These are phyloP conservation scores for Mycena chlorophos DNA, from an alignment of 768 basidiomycete genomes.

Conservation along the genomic window DNA sequence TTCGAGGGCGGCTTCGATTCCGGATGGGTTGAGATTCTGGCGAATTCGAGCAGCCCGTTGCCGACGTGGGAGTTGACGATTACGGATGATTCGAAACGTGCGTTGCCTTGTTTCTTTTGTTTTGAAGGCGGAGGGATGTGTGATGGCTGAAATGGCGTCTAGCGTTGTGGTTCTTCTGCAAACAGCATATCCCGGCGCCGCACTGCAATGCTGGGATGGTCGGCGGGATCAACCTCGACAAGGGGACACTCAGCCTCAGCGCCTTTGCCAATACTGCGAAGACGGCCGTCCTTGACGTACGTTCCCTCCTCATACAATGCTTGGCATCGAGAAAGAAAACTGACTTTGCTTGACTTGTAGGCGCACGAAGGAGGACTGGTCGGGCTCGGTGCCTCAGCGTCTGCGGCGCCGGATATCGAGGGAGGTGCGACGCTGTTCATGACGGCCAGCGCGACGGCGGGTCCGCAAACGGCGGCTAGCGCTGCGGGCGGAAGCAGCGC, in stretches of 20 bases:
- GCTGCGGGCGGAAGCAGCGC: background rate
- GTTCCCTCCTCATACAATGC: slow-evolving; percentile 24
- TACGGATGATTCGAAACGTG: slow-evolving; percentile 46
- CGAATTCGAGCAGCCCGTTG: slow-evolving; percentile 16
- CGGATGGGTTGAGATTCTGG: slow-evolving; percentile 47
- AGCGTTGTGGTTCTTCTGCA: slow-evolving; percentile 63
- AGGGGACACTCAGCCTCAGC: slow-evolving; percentile 42
- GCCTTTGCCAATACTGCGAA: slow-evolving; percentile 38
- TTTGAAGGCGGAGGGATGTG: slow-evolving; percentile 18
- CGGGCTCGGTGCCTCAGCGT: slow-evolving; percentile 51
- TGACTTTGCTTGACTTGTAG: slow-evolving; percentile 23
- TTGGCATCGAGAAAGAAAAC: too few species aligned
- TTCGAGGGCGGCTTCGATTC: slow-evolving; percentile 53
- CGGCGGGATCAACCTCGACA: slow-evolving; percentile 51
- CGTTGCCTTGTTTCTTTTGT: slow-evolving; percentile 18
- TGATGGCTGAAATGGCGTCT: slow-evolving; percentile 20
- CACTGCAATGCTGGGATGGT: slow-evolving; percentile 53
- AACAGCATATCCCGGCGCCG: slow-evolving; percentile 39
- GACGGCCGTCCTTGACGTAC: slow-evolving; percentile 33
- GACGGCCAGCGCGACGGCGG: background rate
- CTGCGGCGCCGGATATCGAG: slow-evolving; percentile 39
- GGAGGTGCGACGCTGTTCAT: slow-evolving; percentile 33
- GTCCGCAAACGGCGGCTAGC: background rate
- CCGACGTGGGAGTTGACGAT: slow-evolving; percentile 55
- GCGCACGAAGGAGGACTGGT: slow-evolving; percentile 43